These are phyloP conservation scores for Wickerhamomyces hampshirensis DNA, from an alignment of 805 yeast species.

Conservation along the genomic window DNA sequence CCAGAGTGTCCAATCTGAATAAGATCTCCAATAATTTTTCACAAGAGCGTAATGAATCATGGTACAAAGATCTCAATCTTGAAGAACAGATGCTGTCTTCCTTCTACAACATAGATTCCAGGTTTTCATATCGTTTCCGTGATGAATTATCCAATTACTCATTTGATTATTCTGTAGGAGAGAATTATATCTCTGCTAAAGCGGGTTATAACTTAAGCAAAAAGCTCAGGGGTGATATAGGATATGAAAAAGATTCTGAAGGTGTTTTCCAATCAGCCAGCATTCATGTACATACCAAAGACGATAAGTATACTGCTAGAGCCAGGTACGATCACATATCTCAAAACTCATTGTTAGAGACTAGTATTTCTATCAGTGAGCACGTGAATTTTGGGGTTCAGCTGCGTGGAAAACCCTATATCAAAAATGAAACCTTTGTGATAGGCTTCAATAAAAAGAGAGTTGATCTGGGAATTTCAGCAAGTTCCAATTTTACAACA, in stretches of 20 bases:
- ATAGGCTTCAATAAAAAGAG: not conserved
- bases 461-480: not conserved
- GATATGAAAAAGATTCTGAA: not conserved
- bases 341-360: not conserved
- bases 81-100: no score
- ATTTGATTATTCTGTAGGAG: not conserved
- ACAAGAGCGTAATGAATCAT: no score
- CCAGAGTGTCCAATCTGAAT: no score
- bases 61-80: no score
- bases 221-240: not conserved
- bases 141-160: not conserved
- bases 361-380: not conserved
- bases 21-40: no score
- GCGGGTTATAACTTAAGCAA: not conserved
- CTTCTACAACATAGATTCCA: not conserved
- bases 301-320: not conserved
- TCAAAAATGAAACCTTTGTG: not conserved
- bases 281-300: not conserved
- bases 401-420: not conserved
- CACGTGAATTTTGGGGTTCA: not conserved
- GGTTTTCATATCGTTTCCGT: not conserved
- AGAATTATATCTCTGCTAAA: not conserved
- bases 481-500: not conserved
- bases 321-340: not conserved
- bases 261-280: not conserved